These are phyloP conservation scores for Syzygium grande DNA, from an alignment of 345 rosid species.

Conservation along the genomic window DNA sequence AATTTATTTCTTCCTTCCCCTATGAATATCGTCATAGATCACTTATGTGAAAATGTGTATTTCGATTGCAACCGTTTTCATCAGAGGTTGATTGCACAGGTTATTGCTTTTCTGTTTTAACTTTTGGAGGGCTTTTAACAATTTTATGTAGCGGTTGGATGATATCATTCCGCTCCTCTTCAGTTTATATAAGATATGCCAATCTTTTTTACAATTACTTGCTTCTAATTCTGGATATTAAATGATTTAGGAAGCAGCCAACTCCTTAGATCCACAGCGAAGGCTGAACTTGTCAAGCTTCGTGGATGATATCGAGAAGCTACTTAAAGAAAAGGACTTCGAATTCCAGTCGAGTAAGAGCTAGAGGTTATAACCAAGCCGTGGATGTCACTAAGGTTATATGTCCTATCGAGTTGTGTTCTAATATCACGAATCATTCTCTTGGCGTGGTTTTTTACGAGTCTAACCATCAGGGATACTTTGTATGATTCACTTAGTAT, in stretches of 20 bases:
- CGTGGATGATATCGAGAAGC: conserved; percentile 34
- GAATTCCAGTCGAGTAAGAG: neutral
- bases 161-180: neutral
- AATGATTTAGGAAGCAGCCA: conserved; percentile 30
- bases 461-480: neutral
- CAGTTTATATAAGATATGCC: neutral
- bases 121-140: neutral
- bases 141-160: neutral
- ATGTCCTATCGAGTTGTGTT: neutral
- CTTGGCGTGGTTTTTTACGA: neutral
- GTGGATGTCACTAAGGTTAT: neutral
- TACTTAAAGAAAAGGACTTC: conserved; percentile 1
- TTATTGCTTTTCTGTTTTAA: neutral
- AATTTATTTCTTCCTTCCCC: neutral
- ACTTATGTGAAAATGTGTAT: neutral
- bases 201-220: neutral
- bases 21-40: neutral
- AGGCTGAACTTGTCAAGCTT: conserved; percentile 35
- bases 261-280: conserved; percentile 22
- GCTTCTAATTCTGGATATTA: neutral
- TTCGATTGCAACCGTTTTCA: neutral
- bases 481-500: neutral
- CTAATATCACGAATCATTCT: neutral
- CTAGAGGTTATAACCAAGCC: neutral
- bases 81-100: neutral